A percentile compares a stretch with the other conserved stretches of the same genome.
Evolutionary conservation across 352 stramenopile species (phyloP).

Genomic region (Phytophthora macrochlamydospora): DNA sequence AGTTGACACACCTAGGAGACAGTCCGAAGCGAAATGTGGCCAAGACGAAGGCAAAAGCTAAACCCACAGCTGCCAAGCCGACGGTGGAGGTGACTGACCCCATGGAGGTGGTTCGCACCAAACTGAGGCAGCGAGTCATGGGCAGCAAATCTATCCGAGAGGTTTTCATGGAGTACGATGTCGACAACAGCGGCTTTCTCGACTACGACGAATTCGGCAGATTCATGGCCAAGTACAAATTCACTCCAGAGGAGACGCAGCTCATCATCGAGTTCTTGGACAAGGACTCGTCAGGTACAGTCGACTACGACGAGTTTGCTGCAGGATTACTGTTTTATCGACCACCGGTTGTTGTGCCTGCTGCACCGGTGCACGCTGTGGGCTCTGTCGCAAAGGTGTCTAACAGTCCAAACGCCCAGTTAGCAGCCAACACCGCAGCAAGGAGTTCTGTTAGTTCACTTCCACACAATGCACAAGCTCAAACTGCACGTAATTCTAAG

Average conservation of each 20-base stretch:
- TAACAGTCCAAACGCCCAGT: too few species aligned
- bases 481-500: conserved; percentile 5
- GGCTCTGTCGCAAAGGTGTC: too few species aligned
- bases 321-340: conserved; percentile 71
- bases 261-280: conserved; percentile 62
- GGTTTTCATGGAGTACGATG: conserved; percentile 73
- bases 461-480: conserved; percentile 1
- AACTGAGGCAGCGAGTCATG: conserved; percentile 69
- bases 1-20: conserved; percentile 33
- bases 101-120: conserved; percentile 60
- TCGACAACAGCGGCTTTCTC: conserved; percentile 58
- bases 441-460: conserved; percentile 13
- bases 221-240: conserved; percentile 74
- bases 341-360: conserved; percentile 20
- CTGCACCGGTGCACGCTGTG: neutral
- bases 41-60: conserved; percentile 18
- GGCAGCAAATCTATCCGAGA: conserved; percentile 79
- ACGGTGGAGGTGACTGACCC: conserved; percentile 27
- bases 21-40: conserved; percentile 21
- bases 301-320: conserved; percentile 81
- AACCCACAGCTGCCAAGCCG: conserved; percentile 6
- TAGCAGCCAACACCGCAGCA: neutral
- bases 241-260: conserved; percentile 48
- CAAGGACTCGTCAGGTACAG: conserved; percentile 58
- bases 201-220: conserved; percentile 70